Base-by-base conservation (phyloP, 2,329 filamentous ascomycete genomes). In the Aspergillus tanneri region DNA sequence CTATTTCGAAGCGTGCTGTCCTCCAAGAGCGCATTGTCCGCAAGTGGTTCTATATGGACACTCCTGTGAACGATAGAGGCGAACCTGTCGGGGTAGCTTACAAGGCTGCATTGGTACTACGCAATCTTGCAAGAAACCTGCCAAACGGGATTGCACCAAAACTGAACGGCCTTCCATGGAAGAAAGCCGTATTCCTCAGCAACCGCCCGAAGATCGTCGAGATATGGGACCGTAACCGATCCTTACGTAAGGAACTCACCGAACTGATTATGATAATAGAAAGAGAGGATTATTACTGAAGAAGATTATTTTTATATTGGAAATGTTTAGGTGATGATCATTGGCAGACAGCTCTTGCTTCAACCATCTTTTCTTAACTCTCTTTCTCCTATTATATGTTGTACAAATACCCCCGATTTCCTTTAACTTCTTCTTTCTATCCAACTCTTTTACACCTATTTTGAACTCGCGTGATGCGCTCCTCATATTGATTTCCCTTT, bases 51-150 rank as follows among this genome's bases (percentile, higher is more conserved):
- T 72, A 68, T 38, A 64, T 70, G 57, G 67, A 71, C 30, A 75
- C 73, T 0, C 70, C 71, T 9, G 50, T 67, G 32, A 73, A 75
- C 42, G 69, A 73, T 42, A 63, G 66, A 22, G 65, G 64, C 10
- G 70, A 75, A 27, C 71, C 75, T 3, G 59, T 68, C 41, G 75
- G 75, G 9, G 64, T 76, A 12, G 70, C 75, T 16, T 75, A 75
- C 59, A 75, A 75, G 55, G 72, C 73, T 22, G 66, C 71, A 5
- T 58, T 77, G 37, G 68, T 77, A 3, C 53, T 77, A 55, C 70
- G 74, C 34, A 77, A 77, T 42, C 62, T 77, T 22, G 70, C 73
- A 8, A 60, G 70, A 8, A 72, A 73, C 49, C 61, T 74, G 3
- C 70, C 71, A 0, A 63, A 62, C 40, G 63, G 63, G 2, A 60